Conservation (phyloP, 179 eudicot species). For the Nepenthes alata region DNA sequence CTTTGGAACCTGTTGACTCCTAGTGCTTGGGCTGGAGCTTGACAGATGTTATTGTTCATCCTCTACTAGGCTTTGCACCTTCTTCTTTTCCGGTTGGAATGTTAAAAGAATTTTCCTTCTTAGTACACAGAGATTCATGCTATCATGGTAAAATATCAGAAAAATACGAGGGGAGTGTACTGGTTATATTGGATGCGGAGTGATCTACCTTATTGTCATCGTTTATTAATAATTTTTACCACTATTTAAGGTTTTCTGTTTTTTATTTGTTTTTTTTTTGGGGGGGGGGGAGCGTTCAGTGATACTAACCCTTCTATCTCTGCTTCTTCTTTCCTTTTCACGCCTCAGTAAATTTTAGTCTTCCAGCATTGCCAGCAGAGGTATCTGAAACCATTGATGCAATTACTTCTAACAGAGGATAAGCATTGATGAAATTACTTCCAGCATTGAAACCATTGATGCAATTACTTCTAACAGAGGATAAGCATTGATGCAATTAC, state of each 20-base stretch:
- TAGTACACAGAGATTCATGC: background rate
- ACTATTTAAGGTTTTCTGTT: too few species aligned
- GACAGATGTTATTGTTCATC: constrained; percentile 33
- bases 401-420: background rate
- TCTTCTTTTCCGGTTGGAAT: constrained; percentile 58
- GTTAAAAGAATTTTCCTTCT: constrained; percentile 10
- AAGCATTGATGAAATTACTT: too few species aligned
- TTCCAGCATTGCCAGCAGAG: constrained; percentile 81
- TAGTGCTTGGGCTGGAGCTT: constrained; percentile 64
- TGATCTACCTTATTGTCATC: too few species aligned
- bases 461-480: too few species aligned
- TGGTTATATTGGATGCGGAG: too few species aligned
- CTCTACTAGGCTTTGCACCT: constrained; percentile 30
- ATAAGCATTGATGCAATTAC: too few species aligned
- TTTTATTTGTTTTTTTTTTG: too few species aligned
- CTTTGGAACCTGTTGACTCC: constrained; percentile 47
- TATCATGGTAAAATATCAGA: too few species aligned
- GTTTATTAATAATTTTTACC: too few species aligned
- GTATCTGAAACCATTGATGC: constrained; percentile 37
- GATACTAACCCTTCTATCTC: constrained; percentile 59
- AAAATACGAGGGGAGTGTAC: too few species aligned
- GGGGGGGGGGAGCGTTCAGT: background rate
- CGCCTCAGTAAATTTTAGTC: constrained; percentile 59
- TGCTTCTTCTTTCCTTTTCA: constrained; percentile 76
- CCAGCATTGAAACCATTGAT: too few species aligned